Conservation (phyloP, 352 stramenopile species). For the Globisporangium nunn region DNA sequence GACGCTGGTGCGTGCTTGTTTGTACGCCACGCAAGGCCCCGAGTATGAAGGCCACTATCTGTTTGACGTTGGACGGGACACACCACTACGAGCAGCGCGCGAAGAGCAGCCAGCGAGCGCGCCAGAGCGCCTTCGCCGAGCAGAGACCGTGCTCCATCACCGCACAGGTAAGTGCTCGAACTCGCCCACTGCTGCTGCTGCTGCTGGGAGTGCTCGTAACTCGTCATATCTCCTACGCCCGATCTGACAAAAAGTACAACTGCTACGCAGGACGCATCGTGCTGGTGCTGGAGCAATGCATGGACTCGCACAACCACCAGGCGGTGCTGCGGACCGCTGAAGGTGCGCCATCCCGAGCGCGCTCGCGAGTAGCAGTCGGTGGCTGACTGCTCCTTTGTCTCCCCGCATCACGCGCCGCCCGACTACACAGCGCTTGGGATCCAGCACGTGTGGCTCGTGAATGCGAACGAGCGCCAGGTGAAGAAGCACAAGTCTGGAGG, state of each 20-base stretch:
- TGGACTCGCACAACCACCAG: constrained; percentile 85
- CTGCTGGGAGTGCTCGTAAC: background rate
- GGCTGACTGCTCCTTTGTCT: background rate
- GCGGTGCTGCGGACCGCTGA: constrained; percentile 90
- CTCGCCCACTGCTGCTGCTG: too few species aligned
- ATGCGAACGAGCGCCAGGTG: constrained; percentile 51
- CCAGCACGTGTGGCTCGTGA: constrained; percentile 87
- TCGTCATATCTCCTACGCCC: too few species aligned
- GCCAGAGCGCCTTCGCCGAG: constrained; percentile 54
- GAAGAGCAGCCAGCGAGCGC: constrained; percentile 9
- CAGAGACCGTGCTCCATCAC: constrained; percentile 55
- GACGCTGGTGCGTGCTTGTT: background rate
- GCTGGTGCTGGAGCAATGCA: constrained; percentile 74
- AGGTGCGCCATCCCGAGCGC: constrained; percentile 18
- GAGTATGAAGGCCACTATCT: background rate
- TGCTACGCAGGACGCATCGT: constrained; percentile 33
- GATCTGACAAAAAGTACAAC: too few species aligned
- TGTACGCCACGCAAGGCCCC: too few species aligned
- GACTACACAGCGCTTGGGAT: constrained; percentile 67
- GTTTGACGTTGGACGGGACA: too few species aligned
- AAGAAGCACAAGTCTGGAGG: constrained; percentile 56
- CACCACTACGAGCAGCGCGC: background rate
- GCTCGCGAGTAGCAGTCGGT: constrained; percentile 2
- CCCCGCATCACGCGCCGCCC: too few species aligned
- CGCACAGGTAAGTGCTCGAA: constrained; percentile 29